Conservation (phyloP, 2,329 filamentous ascomycete genomes). For the Tricladium varicosporioides region DNA sequence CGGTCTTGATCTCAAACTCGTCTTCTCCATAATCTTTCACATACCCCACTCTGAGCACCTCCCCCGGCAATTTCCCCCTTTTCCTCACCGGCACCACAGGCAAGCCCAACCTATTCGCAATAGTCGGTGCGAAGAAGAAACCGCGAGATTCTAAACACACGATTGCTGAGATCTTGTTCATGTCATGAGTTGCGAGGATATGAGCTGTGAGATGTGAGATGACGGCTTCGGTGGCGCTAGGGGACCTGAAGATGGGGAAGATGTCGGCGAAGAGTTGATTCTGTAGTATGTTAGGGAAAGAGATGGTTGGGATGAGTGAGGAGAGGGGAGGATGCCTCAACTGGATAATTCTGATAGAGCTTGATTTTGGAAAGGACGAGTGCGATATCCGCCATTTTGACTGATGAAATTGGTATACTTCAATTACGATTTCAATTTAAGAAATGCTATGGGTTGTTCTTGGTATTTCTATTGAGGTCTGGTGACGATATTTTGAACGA, state of each 20-base stretch:
- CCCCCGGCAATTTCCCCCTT: slow-evolving; percentile 88
- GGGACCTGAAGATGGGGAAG: slow-evolving; percentile 23
- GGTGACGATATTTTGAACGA: too few relatives aligned
- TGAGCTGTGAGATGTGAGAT: slow-evolving; percentile 17
- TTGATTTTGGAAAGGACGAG: slow-evolving; percentile 22
- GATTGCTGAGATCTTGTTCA: slow-evolving; percentile 41
- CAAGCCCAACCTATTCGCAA: slow-evolving; percentile 77
- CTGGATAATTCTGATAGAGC: slow-evolving; percentile 19
- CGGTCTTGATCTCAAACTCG: slow-evolving; percentile 90
- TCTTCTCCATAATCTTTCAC: slow-evolving; percentile 94
- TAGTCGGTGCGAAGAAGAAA: slow-evolving; percentile 86
- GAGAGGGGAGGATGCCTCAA: neutral
- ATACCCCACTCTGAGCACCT: slow-evolving; percentile 77
- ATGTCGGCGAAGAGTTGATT: slow-evolving; percentile 25
- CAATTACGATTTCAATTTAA: too few relatives aligned
- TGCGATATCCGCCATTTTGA: slow-evolving; percentile 16
- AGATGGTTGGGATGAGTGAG: neutral
- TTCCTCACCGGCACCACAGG: slow-evolving; percentile 89
- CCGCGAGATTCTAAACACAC: slow-evolving; percentile 89
- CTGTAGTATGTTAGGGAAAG: neutral
- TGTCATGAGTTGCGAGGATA: slow-evolving; percentile 16
- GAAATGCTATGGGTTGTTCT: too few relatives aligned
- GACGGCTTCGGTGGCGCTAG: slow-evolving; percentile 19
- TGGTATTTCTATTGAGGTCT: too few relatives aligned
- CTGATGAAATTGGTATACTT: too few relatives aligned